Percentiles rank a stretch among this genome's conserved stretches.
Conservation (phyloP, 2,329 filamentous ascomycete genomes). For the Colletotrichum nymphaeae region DNA sequence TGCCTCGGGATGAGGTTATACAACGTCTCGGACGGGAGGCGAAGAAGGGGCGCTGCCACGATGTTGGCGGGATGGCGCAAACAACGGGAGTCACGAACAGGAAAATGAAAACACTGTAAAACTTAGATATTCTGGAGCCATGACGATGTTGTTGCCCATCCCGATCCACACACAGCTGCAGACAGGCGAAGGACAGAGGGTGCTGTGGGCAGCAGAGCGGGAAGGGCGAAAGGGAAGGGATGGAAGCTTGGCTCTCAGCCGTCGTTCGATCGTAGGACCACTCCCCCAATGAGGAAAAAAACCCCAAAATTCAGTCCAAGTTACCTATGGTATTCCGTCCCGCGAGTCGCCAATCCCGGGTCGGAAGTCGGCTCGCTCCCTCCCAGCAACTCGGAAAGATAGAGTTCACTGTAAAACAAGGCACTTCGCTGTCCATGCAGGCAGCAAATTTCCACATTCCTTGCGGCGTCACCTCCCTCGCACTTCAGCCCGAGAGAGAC, state of each 20-base stretch:
- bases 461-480: neutral
- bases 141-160: neutral
- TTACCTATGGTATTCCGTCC: conserved; percentile 6
- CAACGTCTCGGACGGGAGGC: conserved; percentile 5
- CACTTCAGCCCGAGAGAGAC: conserved; percentile 7
- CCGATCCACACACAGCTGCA: neutral
- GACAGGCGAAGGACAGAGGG: neutral
- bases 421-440: conserved; percentile 29
- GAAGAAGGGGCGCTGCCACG: neutral
- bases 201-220: conserved; percentile 20
- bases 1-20: conserved; percentile 7
- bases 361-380: conserved; percentile 32
- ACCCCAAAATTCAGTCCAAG: neutral
- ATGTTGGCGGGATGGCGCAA: neutral
- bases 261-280: conserved; percentile 12
- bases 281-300: conserved; percentile 8
- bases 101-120: neutral
- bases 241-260: conserved; percentile 19
- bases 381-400: conserved; percentile 29
- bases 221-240: conserved; percentile 24
- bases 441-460: conserved; percentile 32
- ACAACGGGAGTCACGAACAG: conserved; percentile 1
- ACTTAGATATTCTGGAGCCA: neutral
- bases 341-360: conserved; percentile 30
- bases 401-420: conserved; percentile 34